Evolutionary conservation across 768 basidiomycete genomes (phyloP).

Genomic region (Suillus variegatus): DNA sequence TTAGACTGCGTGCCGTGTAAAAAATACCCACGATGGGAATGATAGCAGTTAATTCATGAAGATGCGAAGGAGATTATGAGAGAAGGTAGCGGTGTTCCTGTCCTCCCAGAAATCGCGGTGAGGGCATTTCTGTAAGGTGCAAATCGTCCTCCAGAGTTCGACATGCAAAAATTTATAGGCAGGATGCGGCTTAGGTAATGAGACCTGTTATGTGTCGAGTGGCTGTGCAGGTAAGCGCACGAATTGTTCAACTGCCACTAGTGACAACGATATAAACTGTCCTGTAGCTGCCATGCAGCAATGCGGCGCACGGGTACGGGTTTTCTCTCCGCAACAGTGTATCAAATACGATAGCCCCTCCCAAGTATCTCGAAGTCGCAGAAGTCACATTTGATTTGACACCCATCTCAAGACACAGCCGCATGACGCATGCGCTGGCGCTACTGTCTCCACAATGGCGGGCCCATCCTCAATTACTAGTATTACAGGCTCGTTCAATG

Average conservation of each 20-base stretch:
- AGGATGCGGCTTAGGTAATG: not conserved
- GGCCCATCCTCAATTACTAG: constrained; percentile 60
- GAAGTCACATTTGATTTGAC: constrained; percentile 78
- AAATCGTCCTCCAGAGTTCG: constrained; percentile 33
- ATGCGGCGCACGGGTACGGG: too few species aligned
- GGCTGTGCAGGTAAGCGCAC: not conserved
- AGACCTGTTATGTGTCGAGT: not conserved
- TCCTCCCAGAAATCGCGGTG: constrained; percentile 60
- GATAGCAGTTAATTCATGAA: constrained; percentile 86
- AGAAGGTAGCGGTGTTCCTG: constrained; percentile 78
- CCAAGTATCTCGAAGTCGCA: constrained; percentile 73
- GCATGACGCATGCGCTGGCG: constrained; percentile 4
- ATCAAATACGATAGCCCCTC: not conserved
- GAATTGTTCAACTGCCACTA: too few species aligned
- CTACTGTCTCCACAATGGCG: constrained; percentile 72
- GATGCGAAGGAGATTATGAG: constrained; percentile 71
- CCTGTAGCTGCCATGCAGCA: too few species aligned
- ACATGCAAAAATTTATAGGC: constrained; percentile 12
- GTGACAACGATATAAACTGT: too few species aligned
- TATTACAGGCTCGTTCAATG: constrained; percentile 50
- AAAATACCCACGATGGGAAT: constrained; percentile 76
- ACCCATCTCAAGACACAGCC: constrained; percentile 52
- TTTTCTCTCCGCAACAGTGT: not conserved
- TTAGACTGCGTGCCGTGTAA: constrained; percentile 63
- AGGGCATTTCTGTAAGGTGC: constrained; percentile 56